These are phyloP conservation scores for Venturia oleaginea DNA, from an alignment of 2,329 filamentous ascomycete species.

Conservation along the genomic window DNA sequence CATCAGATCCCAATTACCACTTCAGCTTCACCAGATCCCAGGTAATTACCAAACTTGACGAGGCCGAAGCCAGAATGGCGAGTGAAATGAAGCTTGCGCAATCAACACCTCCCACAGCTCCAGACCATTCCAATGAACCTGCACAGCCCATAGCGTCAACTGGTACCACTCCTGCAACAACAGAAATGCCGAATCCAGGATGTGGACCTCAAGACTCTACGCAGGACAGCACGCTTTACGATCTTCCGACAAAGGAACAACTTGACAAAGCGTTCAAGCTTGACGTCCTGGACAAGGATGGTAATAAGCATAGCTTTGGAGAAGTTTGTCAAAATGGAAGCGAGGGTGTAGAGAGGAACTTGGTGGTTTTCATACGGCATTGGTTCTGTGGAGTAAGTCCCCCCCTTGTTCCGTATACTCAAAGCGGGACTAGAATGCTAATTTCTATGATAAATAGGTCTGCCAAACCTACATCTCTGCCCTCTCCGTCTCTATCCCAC, in stretches of 20 bases:
- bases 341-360: conserved; percentile 37
- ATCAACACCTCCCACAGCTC: not conserved
- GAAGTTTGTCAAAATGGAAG: not conserved
- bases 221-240: not conserved
- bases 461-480: conserved; percentile 66
- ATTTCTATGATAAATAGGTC: conserved; percentile 40
- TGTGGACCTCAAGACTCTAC: not conserved
- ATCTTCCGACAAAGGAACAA: not conserved
- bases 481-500: conserved; percentile 49
- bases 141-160: not conserved
- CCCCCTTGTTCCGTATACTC: not conserved
- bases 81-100: not conserved
- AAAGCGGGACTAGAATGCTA: not conserved
- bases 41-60: not conserved
- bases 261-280: not conserved
- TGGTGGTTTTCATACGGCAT: conserved; percentile 68
- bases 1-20: no score
- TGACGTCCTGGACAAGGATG: conserved; percentile 1
- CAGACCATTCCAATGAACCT: not conserved
- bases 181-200: not conserved
- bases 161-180: not conserved
- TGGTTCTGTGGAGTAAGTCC: conserved; percentile 67
- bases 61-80: not conserved
- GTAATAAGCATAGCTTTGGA: not conserved
- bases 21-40: not conserved